Conservation (phyloP, 306 rosid species). For the Cucurbita maxima region DNA sequence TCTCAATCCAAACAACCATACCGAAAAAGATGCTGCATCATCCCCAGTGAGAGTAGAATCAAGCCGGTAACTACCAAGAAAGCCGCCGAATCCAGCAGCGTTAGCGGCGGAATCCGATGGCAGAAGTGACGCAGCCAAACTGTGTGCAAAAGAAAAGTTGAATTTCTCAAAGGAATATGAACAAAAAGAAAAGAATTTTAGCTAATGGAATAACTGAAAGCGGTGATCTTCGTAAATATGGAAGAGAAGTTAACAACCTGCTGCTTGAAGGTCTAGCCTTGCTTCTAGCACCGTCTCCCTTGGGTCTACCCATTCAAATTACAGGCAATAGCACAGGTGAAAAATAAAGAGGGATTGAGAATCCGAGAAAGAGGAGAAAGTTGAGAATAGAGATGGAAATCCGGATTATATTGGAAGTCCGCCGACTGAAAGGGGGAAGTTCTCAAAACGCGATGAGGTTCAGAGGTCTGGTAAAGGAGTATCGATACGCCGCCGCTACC, state of each 20-base stretch:
- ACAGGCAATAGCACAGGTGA: not conserved
- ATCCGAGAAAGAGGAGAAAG: not conserved
- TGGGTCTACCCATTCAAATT: conserved; percentile 53
- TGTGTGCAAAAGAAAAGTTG: conserved; percentile 9
- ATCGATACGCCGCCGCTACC: not conserved
- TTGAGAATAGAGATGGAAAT: no score
- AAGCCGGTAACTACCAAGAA: conserved; percentile 70
- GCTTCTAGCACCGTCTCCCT: conserved; percentile 72
- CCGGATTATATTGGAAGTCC: not conserved
- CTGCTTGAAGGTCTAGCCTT: conserved; percentile 88
- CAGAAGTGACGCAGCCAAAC: conserved; percentile 82
- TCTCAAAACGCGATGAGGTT: not conserved
- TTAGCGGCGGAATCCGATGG: conserved; percentile 43
- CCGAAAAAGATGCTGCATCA: conserved; percentile 36
- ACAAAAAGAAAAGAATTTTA: not conserved
- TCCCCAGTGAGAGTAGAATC: conserved; percentile 51
- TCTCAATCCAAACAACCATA: conserved; percentile 9
- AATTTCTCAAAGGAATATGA: not conserved
- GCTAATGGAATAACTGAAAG: not conserved
- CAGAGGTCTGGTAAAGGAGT: not conserved
- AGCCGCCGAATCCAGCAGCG: conserved; percentile 76
- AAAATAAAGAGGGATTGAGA: not conserved
- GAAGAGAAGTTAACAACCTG: conserved; percentile 27
- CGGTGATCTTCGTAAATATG: not conserved
- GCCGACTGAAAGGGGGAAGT: not conserved